Conservation (phyloP, 345 rosid species). For the Salix exigua region DNA sequence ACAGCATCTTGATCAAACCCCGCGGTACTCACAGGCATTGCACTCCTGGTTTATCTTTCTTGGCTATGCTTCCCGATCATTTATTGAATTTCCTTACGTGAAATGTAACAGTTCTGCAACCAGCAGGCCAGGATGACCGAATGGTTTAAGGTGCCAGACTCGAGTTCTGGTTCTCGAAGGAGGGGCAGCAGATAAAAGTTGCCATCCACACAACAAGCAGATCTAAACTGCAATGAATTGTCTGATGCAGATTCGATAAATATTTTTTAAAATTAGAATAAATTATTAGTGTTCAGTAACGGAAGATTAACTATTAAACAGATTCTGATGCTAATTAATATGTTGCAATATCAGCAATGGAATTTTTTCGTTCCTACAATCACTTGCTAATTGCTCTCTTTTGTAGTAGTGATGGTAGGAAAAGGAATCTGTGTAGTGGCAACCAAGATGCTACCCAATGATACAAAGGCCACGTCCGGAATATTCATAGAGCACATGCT, state of each 20-base stretch:
- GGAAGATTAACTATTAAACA: too few relatives aligned
- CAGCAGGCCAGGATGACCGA: constrained; percentile 61
- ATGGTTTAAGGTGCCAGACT: constrained; percentile 87
- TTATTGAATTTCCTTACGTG: not conserved
- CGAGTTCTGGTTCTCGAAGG: constrained; percentile 56
- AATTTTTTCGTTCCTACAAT: too few relatives aligned
- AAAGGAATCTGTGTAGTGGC: not conserved
- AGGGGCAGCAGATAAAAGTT: constrained; percentile 18
- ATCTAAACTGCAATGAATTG: too few relatives aligned
- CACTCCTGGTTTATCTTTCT: too few relatives aligned
- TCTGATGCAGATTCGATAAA: too few relatives aligned
- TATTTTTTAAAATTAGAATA: too few relatives aligned
- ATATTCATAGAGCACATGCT: not conserved
- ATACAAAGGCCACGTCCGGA: not conserved
- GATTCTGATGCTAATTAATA: too few relatives aligned
- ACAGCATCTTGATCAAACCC: not conserved
- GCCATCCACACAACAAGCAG: not conserved
- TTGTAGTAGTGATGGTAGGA: not conserved
- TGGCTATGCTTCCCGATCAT: too few relatives aligned
- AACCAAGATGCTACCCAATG: not conserved
- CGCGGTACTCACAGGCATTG: not conserved
- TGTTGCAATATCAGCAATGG: too few relatives aligned
- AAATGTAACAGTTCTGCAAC: not conserved
- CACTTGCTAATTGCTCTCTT: too few relatives aligned
- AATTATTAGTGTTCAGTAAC: too few relatives aligned